Evolutionary conservation across 2,329 filamentous ascomycete genomes (phyloP), one percentile per base, ranked within the genome.

Genomic region (Lecanicillium sp.): DNA sequence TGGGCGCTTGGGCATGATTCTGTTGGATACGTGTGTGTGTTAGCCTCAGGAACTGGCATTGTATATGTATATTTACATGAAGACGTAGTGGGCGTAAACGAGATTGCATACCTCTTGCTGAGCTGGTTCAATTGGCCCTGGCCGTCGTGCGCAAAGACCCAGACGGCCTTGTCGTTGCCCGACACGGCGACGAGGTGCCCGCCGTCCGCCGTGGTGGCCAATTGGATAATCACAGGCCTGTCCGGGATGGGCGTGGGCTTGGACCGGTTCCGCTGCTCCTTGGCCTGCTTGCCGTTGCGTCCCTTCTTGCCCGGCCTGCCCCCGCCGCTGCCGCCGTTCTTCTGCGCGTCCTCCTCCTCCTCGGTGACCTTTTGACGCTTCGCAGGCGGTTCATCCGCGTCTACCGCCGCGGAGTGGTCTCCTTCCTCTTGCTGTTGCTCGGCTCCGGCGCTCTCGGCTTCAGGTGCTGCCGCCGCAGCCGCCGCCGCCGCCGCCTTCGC

Each of bases 131-230:
- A 67, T 3, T 67, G 67, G 1, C 83, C 86, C 44, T 77, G 66
- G 2, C 74, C 68, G 24, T 80, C 74, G 51, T 90, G 73, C 55
- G 81, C 73, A 61, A 97, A 87, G 0, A 96, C 87, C 64, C 87
- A 87, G 33, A 98, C 75, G 42, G 79, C 82, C 70, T 98, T 98
- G 71, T 97, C 93, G 59, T 95, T 88, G n/a, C 80, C 84, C 8
- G 90, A 95, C 24, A 94, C 79, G 19, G 82, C 86, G 35, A 95
- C 71, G 17, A 94, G 64, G 67, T 95, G 73, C 35, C 77, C 73
- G 12, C 83, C 79, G 55, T 86, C 74, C 12, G 71, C 64, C 1
- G 88, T 84, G 23, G 78, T 68, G 19, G 78, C 71, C 54, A 96
- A 62, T 53, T 84, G 79, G 50, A 83, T 84, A 47, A 96, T 78